Percentiles rank a stretch among this genome's conserved stretches.
Evolutionary conservation across 208 protist genomes (phyloP).

Genomic region (Herpetomonas muscarum): DNA sequence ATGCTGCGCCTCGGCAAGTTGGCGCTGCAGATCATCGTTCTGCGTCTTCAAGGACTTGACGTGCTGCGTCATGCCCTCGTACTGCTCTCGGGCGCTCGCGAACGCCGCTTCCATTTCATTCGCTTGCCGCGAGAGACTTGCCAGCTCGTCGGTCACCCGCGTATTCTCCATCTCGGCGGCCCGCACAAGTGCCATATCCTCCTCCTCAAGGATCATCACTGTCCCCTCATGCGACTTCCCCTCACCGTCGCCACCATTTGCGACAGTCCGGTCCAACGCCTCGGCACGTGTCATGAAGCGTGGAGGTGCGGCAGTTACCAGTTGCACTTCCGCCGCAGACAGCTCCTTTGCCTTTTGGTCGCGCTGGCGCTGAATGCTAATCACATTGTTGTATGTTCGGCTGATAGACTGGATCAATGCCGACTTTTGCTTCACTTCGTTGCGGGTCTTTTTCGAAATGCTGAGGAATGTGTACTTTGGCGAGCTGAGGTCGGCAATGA

Average conservation of each 20-base stretch:
- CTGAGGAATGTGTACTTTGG: conserved; percentile 70
- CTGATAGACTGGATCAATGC: conserved; percentile 50
- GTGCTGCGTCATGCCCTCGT: conserved; percentile 37
- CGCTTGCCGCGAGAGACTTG: conserved; percentile 13
- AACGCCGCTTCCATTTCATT: conserved; percentile 24
- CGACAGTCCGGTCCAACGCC: conserved; percentile 8
- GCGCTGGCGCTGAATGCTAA: conserved; percentile 15
- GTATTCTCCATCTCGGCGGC: conserved; percentile 31
- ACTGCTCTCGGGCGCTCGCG: conserved; percentile 15
- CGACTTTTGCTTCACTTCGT: conserved; percentile 69
- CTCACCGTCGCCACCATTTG: background rate
- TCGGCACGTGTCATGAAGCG: conserved; percentile 35
- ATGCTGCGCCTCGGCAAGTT: conserved; percentile 13
- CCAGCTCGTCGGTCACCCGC: conserved; percentile 16
- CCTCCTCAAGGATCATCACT: conserved; percentile 23
- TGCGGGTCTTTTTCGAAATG: conserved; percentile 58
- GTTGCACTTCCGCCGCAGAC: conserved; percentile 36
- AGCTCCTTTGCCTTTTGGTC: conserved; percentile 26
- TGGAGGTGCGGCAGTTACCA: conserved; percentile 37
- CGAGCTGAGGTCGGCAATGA: conserved; percentile 58
- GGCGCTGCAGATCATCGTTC: conserved; percentile 22
- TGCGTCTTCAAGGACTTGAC: conserved; percentile 33
- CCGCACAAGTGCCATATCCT: conserved; percentile 37
- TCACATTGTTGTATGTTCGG: conserved; percentile 31
- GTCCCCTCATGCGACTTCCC: background rate